These are phyloP conservation scores for Solanum clarkiae DNA, from an alignment of 257 asterid genomes.

Conservation along the genomic window DNA sequence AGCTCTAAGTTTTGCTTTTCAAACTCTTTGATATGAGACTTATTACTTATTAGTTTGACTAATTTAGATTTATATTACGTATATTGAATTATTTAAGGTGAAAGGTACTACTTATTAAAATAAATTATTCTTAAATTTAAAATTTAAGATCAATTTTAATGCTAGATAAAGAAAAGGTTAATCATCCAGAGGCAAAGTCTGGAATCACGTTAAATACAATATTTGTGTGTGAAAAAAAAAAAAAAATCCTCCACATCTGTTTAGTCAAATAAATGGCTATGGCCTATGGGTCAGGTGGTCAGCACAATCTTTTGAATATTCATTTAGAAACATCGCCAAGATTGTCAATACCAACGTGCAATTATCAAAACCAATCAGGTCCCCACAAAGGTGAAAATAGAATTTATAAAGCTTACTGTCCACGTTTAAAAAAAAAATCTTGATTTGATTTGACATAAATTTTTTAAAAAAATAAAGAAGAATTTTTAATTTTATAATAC, in stretches of 20 bases:
- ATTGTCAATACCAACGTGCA: too few species aligned
- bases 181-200: background rate
- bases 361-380: too few species aligned
- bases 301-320: conserved; percentile 8
- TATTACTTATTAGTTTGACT: background rate
- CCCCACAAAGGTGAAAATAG: too few species aligned
- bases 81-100: background rate
- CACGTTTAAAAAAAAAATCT: too few species aligned
- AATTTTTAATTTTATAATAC: too few species aligned
- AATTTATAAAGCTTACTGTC: too few species aligned
- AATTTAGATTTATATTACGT: background rate
- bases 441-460: too few species aligned
- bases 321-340: too few species aligned
- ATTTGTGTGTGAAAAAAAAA: too few species aligned
- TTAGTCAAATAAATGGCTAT: conserved; percentile 1
- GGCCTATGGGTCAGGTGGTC: conserved; percentile 2
- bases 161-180: too few species aligned
- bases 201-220: background rate
- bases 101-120: background rate
- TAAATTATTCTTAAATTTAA: background rate
- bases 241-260: too few species aligned
- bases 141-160: background rate
- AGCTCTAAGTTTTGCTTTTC: background rate
- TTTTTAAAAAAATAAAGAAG: too few species aligned
- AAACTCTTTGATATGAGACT: background rate